Base-by-base conservation (phyloP, 2,329 filamentous ascomycete genomes). In the Acephala macrosclerotiorum region DNA sequence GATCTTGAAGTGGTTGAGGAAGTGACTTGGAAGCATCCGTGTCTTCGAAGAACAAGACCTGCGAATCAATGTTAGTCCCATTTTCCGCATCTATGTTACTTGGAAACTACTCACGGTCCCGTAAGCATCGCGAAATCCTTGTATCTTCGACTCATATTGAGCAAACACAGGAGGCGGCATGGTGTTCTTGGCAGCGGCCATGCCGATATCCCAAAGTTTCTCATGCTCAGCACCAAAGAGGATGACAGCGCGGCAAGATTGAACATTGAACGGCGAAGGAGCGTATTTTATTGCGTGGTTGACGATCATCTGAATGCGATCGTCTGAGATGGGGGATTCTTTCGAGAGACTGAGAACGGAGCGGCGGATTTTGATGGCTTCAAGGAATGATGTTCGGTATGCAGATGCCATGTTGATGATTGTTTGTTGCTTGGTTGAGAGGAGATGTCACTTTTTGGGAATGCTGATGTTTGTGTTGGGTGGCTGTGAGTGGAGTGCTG, bases 41-140 rank as follows among this genome's bases (percentile, higher is more conserved):
- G 81, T 96, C 93, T 81, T 93, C 89, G 82, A 91, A 96, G 87
- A 95, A 96, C 73, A 97, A 87, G 73, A 94, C 80, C 86, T 87
- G 66, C 25, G 3, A 12, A 25, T 49, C 55, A 59, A 35, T 26
- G 42, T 62, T 11, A 29, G 25, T 49, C 26, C 26, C 25, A 18
- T 29, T 33, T n/a, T 40, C 36, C 35, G 16, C n/a, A 16, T 49
- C 51, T 5, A 9, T 47, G 12, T 16, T 29, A 9, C n/a, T 8
- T 22, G n/a, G 8, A 22, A 18, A 47, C 22, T 4, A 82, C 84
- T 73, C 83, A 91, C 89, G 61, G 91, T 91, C 71, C 92, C 94
- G 72, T 93, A 92, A 29, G 80, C 92, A 66, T 77, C 88, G 80
- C 84, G 85, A 83, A 96, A 94, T 11, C 81, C 82, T 62, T 80